Percentiles rank a stretch among this genome's conserved stretches.
Conservation (phyloP, 169 alveolate genomes). For the Plasmodium reichenowi region DNA sequence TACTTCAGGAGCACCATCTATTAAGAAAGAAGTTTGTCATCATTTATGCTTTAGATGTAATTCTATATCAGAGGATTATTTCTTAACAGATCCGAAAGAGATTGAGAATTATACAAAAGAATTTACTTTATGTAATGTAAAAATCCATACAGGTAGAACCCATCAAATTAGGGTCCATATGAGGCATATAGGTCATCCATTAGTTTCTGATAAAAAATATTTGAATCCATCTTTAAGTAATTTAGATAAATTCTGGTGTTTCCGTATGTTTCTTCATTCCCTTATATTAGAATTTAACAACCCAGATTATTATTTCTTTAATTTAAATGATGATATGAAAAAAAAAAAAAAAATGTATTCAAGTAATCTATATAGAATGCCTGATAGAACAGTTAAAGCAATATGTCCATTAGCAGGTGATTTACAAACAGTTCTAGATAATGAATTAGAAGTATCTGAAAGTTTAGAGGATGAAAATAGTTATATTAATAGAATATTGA, state of each 20-base stretch:
- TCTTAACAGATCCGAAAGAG: constrained; percentile 47
- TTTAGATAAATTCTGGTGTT: constrained; percentile 82
- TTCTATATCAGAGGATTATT: constrained; percentile 66
- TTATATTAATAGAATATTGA: constrained; percentile 47
- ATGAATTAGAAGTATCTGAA: constrained; percentile 71
- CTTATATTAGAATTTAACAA: constrained; percentile 79
- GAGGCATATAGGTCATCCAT: constrained; percentile 84
- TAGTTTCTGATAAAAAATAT: constrained; percentile 82
- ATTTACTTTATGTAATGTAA: constrained; percentile 80
- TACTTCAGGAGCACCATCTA: background rate
- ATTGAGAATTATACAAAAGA: constrained; percentile 78
- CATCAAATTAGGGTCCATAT: constrained; percentile 85
- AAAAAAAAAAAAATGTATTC: constrained; percentile 46
- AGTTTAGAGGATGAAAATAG: constrained; percentile 76
- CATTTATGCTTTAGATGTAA: constrained; percentile 70
- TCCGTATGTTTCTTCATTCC: constrained; percentile 83
- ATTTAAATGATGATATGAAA: constrained; percentile 35
- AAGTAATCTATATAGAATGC: constrained; percentile 25
- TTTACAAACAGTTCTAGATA: constrained; percentile 62
- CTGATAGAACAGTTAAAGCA: constrained; percentile 78
- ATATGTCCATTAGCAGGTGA: constrained; percentile 83
- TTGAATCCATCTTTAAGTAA: constrained; percentile 75
- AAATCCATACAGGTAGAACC: constrained; percentile 84
- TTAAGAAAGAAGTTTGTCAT: constrained; percentile 55
- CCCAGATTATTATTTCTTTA: constrained; percentile 78